Conservation (phyloP, 805 yeast species). For the Blastobotrys mokoenaii region DNA sequence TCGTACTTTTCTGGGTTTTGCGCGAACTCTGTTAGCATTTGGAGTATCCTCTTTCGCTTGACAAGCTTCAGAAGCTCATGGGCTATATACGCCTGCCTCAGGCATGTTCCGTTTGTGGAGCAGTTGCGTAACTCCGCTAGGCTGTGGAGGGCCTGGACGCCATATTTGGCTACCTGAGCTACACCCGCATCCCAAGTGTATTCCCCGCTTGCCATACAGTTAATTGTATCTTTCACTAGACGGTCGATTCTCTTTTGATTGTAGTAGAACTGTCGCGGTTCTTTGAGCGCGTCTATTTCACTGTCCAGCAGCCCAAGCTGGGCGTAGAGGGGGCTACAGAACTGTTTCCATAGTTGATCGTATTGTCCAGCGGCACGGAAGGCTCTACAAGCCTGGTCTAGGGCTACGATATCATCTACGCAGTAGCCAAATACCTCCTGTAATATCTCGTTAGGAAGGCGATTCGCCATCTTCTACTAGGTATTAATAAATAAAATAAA, state of each 20-base stretch:
- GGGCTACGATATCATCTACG: background rate
- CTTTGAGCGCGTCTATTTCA: background rate
- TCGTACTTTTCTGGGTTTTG: background rate
- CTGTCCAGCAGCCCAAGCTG: background rate
- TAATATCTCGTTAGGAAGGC: slow-evolving; percentile 1
- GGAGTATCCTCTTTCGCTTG: background rate
- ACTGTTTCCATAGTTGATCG: background rate
- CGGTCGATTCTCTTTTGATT: background rate
- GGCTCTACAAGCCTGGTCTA: background rate
- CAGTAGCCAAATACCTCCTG: slow-evolving; percentile 1
- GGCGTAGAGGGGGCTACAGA: background rate
- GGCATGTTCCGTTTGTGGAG: background rate
- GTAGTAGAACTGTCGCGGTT: background rate
- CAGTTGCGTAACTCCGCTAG: background rate
- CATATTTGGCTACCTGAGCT: background rate
- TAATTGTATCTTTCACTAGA: background rate
- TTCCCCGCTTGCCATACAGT: background rate
- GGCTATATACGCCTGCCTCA: background rate
- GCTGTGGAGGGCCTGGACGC: background rate
- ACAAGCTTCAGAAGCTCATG: background rate
- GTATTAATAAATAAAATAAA: too few relatives aligned
- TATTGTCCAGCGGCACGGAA: background rate
- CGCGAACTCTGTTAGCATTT: background rate
- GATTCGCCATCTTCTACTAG: too few relatives aligned
- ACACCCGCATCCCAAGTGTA: background rate